A percentile compares a stretch with the other conserved stretches of the same genome.
Conservation (phyloP, 2,329 filamentous ascomycete species). For the Hypoxylon sp. region DNA sequence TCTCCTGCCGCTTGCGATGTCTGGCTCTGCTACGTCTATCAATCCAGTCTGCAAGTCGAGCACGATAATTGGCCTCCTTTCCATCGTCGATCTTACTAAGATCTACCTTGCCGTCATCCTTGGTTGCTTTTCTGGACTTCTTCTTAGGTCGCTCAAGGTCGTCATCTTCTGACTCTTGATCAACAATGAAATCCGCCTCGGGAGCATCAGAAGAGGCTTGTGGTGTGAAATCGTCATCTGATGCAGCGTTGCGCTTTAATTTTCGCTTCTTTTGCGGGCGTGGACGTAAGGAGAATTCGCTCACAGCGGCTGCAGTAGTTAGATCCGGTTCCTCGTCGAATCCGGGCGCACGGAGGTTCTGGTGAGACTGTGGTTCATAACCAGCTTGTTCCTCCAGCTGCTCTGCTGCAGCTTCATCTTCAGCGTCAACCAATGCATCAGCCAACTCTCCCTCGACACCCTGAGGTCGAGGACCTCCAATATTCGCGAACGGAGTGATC, state of each 20-base stretch:
- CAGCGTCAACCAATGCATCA: constrained; percentile 84
- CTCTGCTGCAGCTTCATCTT: constrained; percentile 76
- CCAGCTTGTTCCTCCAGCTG: constrained; percentile 62
- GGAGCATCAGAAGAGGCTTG: constrained; percentile 49
- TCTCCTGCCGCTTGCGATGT: constrained; percentile 56
- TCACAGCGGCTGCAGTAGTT: constrained; percentile 57
- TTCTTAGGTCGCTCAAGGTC: constrained; percentile 59
- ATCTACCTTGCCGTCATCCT: constrained; percentile 62
- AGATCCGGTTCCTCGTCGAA: constrained; percentile 70
- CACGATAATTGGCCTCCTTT: constrained; percentile 84
- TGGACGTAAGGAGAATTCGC: constrained; percentile 71
- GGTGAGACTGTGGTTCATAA: constrained; percentile 75
- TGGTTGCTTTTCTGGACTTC: constrained; percentile 59
- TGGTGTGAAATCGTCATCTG: constrained; percentile 65
- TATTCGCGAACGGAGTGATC: constrained; percentile 93
- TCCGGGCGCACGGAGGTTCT: constrained; percentile 79
- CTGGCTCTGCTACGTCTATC: constrained; percentile 73
- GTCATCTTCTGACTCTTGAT: constrained; percentile 59
- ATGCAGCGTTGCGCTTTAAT: constrained; percentile 55
- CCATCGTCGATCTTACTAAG: constrained; percentile 84
- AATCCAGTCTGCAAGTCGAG: constrained; percentile 82
- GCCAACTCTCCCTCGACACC: constrained; percentile 79
- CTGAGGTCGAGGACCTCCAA: constrained; percentile 74
- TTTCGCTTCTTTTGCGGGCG: constrained; percentile 71
- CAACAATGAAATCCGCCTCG: constrained; percentile 53